Evolutionary conservation across 805 yeast species (phyloP).

Genomic region (Candida wancherniae): DNA sequence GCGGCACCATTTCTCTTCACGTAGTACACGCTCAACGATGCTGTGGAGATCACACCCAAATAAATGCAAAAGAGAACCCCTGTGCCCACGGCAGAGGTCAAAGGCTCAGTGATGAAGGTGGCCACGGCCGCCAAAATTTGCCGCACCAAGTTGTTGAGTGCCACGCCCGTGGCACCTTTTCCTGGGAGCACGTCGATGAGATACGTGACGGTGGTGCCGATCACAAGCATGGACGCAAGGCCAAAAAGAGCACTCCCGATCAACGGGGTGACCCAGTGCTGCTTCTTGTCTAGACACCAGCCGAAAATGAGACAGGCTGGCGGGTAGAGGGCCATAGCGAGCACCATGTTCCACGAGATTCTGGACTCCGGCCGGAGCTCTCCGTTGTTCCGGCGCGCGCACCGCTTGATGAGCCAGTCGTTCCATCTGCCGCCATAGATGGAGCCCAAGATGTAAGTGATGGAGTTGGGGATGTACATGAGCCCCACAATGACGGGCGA

Average conservation of each 20-base stretch:
- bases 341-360: constrained; percentile 65
- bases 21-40: constrained; percentile 39
- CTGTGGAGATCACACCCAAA: constrained; percentile 49
- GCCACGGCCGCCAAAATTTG: constrained; percentile 72
- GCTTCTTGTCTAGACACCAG: constrained; percentile 67
- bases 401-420: constrained; percentile 51
- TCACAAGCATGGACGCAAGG: constrained; percentile 76
- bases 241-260: constrained; percentile 82
- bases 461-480: constrained; percentile 77
- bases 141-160: constrained; percentile 71
- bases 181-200: constrained; percentile 83
- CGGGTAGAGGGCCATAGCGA: constrained; percentile 61
- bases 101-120: constrained; percentile 70
- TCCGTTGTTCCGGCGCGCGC: constrained; percentile 58
- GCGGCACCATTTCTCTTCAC: constrained; percentile 54
- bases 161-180: constrained; percentile 84
- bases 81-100: constrained; percentile 58
- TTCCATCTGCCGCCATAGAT: constrained; percentile 80
- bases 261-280: constrained; percentile 74
- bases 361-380: constrained; percentile 71
- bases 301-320: constrained; percentile 70
- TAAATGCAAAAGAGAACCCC: constrained; percentile 69
- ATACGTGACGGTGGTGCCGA: constrained; percentile 77
- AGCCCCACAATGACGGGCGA: constrained; percentile 62
- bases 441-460: constrained; percentile 70